A percentile compares a stretch with the other conserved stretches of the same genome.
phyloP scores from a whole-genome alignment of 352 stramenopile species.

The Phytophthora cactorum region DNA sequence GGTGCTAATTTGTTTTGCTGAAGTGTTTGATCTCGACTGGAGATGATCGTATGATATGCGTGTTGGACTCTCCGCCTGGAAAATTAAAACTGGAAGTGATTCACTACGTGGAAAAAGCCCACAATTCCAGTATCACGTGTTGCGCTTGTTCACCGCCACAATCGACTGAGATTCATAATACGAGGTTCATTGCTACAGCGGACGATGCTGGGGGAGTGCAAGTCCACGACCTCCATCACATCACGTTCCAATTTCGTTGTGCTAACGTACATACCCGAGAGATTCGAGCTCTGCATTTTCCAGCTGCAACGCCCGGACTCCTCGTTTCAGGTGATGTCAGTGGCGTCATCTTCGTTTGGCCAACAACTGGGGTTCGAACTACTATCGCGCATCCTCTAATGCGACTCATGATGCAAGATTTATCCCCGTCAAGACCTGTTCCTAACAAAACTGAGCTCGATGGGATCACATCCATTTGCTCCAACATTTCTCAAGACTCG shows the following conservation, averaged over 20 bases:
- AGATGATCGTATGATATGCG: constrained; percentile 60
- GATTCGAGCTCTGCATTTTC: constrained; percentile 63
- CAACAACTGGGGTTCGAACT: constrained; percentile 33
- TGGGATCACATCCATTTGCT: constrained; percentile 36
- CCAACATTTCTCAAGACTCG: constrained; percentile 4
- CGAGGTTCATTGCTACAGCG: constrained; percentile 56
- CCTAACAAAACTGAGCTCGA: constrained; percentile 22
- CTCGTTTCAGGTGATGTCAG: constrained; percentile 56
- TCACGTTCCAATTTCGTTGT: constrained; percentile 65
- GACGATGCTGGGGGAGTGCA: constrained; percentile 63
- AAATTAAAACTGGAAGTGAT: constrained; percentile 64
- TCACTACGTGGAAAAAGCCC: constrained; percentile 67
- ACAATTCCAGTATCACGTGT: constrained; percentile 64
- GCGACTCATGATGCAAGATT: constrained; percentile 22
- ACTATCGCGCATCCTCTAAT: constrained; percentile 24
- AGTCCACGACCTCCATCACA: constrained; percentile 66
- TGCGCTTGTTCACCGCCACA: constrained; percentile 50
- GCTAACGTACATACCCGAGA: constrained; percentile 50
- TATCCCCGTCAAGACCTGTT: constrained; percentile 5
- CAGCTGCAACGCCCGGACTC: constrained; percentile 34
- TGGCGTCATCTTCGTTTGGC: constrained; percentile 55
- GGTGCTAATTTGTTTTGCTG: too few relatives aligned
- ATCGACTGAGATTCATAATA: constrained; percentile 15
- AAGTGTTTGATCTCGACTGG: constrained; percentile 75
- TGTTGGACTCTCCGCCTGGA: constrained; percentile 52